Evolutionary conservation across 192 early-diverging fungal genomes (phyloP).

Genomic region (Rhizophagus sp.): DNA sequence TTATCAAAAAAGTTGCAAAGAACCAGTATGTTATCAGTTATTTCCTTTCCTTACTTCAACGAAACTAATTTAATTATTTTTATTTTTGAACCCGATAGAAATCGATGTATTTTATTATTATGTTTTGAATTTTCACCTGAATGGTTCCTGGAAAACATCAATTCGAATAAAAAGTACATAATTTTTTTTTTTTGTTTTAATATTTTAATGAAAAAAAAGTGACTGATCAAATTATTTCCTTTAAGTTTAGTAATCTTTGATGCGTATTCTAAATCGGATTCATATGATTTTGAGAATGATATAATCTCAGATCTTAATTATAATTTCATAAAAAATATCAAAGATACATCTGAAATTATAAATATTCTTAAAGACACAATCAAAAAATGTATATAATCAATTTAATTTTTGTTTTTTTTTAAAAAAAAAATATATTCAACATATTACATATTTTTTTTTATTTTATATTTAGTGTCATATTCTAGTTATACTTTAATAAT

Average conservation of each 20-base stretch:
- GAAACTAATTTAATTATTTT: neutral
- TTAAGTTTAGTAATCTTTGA: neutral
- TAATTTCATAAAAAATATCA: neutral
- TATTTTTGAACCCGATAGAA: neutral
- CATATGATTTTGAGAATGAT: neutral
- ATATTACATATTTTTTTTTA: constrained; percentile 6
- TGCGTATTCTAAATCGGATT: neutral
- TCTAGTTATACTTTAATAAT: constrained; percentile 9
- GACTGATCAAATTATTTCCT: neutral
- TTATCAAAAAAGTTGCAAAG: neutral
- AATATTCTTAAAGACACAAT: constrained; percentile 17
- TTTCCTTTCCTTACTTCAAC: neutral
- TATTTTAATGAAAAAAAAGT: neutral
- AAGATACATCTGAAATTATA: neutral
- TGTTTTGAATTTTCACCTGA: constrained; percentile 7
- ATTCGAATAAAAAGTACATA: neutral
- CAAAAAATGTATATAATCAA: neutral
- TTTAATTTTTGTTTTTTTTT: neutral
- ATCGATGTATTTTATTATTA: neutral
- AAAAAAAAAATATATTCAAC: no score
- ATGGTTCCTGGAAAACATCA: neutral
- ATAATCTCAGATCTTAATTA: neutral
- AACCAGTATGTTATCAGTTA: neutral
- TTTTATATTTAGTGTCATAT: neutral
- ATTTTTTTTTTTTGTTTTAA: neutral